Base-by-base conservation (phyloP, 1,284 basidiomycete species). In the Marasmius tenuissimus region DNA sequence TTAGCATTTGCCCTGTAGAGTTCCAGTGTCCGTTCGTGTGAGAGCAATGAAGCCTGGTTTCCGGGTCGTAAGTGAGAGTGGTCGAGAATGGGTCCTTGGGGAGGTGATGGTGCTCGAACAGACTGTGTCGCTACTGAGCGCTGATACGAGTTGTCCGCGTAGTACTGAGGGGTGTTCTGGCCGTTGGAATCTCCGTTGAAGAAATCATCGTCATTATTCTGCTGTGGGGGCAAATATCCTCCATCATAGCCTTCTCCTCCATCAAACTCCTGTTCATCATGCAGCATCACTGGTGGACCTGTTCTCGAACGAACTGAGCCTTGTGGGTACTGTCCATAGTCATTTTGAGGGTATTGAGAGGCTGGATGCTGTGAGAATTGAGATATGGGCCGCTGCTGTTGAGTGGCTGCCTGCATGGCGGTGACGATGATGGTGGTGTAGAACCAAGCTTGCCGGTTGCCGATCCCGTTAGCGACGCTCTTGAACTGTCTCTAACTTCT, bases 1-100 rank as follows among this genome's bases (percentile, higher is more conserved):
- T 97, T 98, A 33, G 97, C 97, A 74, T 99, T 99, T 53, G 92
- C 87, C 49, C 97, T 92, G 80, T 99, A 99, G 61, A 97, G 88
- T 75, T 98, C 95, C 63, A 99, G 88, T 3, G 97, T 99, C 68
- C 93, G 93, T 75, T 95, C 93, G 76, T 98, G 94, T 1, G 93
- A 94, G 64, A 98, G 88, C 8, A 99, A 85, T 8, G 94, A 88
- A 3, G 96, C 97, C 69, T 96, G 89, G 60, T 92, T 92, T 52
- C 97, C 97, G 18, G 96, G 96, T 42, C 91, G 87, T 48, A 99
- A 86, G 76, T 99, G 97, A 48, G 95, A 94, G 69, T 97, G 94
- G 78, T 96, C 93, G 64, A 96, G 87, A 65, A 96, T 82, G 55
- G 89, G 86, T 8, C 81, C 86, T 14, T 80, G 77, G 20, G 85